Percentiles rank a stretch among this genome's conserved stretches.
These are phyloP conservation scores for Globisporangium nodosum DNA, from an alignment of 352 stramenopile genomes.

Conservation along the genomic window DNA sequence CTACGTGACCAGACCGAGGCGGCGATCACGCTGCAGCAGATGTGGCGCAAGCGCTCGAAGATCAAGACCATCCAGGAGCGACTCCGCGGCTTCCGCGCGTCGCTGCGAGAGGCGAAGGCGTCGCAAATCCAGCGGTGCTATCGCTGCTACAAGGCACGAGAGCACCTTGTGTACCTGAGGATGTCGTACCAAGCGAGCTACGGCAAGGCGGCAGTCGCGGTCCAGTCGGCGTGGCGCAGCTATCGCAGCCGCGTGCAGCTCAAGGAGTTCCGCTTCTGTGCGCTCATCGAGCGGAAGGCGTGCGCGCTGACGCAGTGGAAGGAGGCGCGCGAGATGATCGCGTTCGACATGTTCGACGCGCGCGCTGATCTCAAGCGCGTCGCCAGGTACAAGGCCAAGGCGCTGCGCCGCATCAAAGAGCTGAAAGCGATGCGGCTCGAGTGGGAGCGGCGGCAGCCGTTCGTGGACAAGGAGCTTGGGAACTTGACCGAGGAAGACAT, in stretches of 20 bases:
- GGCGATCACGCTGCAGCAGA: slow-evolving; percentile 70
- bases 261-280: slow-evolving; percentile 61
- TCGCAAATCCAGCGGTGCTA: slow-evolving; percentile 50
- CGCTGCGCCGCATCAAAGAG: slow-evolving; percentile 62
- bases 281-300: slow-evolving; percentile 59
- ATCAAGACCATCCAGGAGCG: slow-evolving; percentile 35
- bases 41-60: slow-evolving; percentile 48
- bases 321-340: slow-evolving; percentile 57
- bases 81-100: slow-evolving; percentile 31
- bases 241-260: slow-evolving; percentile 50
- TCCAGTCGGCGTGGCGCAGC: slow-evolving; percentile 72
- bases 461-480: slow-evolving; percentile 66
- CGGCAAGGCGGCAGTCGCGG: slow-evolving; percentile 48
- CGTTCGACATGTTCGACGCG: slow-evolving; percentile 66
- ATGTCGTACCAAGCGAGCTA: slow-evolving; percentile 36
- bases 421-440: slow-evolving; percentile 73
- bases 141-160: slow-evolving; percentile 48
- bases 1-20: slow-evolving; percentile 54
- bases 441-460: slow-evolving; percentile 71
- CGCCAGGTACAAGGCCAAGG: slow-evolving; percentile 75
- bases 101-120: slow-evolving; percentile 35
- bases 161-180: slow-evolving; percentile 30
- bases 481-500: slow-evolving; percentile 63
- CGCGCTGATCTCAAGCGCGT: slow-evolving; percentile 53
- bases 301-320: slow-evolving; percentile 43